Percentiles rank a stretch among this genome's conserved stretches.
Conservation (phyloP, 129 eudicot genomes). For the Artemisia annua region DNA sequence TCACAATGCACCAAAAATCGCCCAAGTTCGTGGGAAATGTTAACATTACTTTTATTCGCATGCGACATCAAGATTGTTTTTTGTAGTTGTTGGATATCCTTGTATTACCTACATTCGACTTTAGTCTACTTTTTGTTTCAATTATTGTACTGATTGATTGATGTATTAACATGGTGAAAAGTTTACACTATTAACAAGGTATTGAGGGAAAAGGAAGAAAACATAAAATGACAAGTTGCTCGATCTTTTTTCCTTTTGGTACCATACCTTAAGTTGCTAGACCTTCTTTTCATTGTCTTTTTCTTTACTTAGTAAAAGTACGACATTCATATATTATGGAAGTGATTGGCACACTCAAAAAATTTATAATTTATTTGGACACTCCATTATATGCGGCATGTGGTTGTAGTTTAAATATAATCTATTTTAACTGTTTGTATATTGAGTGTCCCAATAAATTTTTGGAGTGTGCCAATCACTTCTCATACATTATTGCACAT, state of each 20-base stretch:
- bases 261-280: slow-evolving; percentile 6
- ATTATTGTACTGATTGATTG: neutral
- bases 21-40: slow-evolving; percentile 26
- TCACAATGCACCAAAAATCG: slow-evolving; percentile 4
- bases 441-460: too few relatives aligned
- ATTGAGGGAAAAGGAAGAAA: neutral
- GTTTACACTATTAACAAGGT: too few relatives aligned
- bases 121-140: slow-evolving; percentile 18
- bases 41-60: slow-evolving; percentile 12
- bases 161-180: too few relatives aligned
- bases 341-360: too few relatives aligned
- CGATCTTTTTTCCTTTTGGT: neutral
- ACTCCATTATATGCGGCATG: too few relatives aligned
- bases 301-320: neutral
- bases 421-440: too few relatives aligned
- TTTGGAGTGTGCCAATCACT: too few relatives aligned
- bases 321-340: too few relatives aligned
- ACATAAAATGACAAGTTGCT: neutral
- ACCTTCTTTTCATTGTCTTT: slow-evolving; percentile 8
- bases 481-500: too few relatives aligned
- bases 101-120: slow-evolving; percentile 9
- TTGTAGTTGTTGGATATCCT: slow-evolving; percentile 18
- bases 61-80: neutral
- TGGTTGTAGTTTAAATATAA: too few relatives aligned
- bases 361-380: too few relatives aligned